Base-by-base conservation (phyloP, 2,329 filamentous ascomycete species). In the Fusarium tuaranense region DNA sequence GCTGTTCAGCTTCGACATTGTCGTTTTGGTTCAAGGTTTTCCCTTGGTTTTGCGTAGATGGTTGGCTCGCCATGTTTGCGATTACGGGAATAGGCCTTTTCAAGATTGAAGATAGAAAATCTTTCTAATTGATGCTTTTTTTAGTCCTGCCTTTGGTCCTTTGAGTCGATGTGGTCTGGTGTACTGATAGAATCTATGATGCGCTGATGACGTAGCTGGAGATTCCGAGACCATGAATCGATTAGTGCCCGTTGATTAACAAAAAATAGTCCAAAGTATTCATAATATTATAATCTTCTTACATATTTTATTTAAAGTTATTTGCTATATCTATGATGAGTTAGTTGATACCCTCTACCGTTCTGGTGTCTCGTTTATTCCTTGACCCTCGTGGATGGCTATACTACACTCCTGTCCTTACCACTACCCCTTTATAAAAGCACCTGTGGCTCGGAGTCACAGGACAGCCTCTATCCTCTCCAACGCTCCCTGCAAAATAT, bases 1-100 rank as follows among this genome's bases (percentile, higher is more conserved):
- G 27, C 32, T 77, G 75, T 27, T 77, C 75, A 16, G 70, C 70
- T 22, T 77, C 59, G 46, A 75, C 74, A n/a, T 77, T 77, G 14
- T 72, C 60, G 22, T 77, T 77, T 39, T 77, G 70, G 0, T 32
- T 8, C 10, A 51, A 20, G 22, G 1, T 25, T 46, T 65, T n/a
- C 36, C 14, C 6, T 63, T 39, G n/a, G 22, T 2, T 30, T 22
- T 63, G 64, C 39, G 71, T 69, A 30, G 73, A 69, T 12, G 46
- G 18, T 60, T 71, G 64, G 8, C 34, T 76, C 22, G 73, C 48
- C 39, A 73, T 30, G 9, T 62, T 68, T 20, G 67, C 38, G 58
- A 73, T 71, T 18, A 2, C 2, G 8, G 44, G 12, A 13, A 5
- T 6, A 4, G 14, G 7, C 14, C 7, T 48, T 1, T 25, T 25